Evolutionary conservation across 106 monocot species (phyloP), one percentile per base, ranked within the genome.

Genomic region (Xerophyta viscosa): DNA sequence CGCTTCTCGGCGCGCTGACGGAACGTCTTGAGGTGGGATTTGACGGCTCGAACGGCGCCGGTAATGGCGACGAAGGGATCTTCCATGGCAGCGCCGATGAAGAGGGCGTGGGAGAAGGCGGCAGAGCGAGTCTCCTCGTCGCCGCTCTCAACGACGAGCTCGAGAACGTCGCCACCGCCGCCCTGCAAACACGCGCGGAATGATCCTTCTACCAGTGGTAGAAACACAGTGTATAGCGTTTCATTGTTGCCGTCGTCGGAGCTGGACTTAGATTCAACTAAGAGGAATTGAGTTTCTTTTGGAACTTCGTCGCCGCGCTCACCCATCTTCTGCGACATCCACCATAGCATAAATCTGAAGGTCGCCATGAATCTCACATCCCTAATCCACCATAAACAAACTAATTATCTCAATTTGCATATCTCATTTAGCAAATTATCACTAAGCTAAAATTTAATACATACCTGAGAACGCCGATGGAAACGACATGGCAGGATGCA

Each of bases 181-280:
- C 93, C 93, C 45, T 88, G 93, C 41, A 93, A 66, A 60, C 75
- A 81, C 13, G 93, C 61, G 0, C 93, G 79, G 58, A 93, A 93
- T 2, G 75, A 29, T 37, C 83, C 87, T 17, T 87, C 93, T 12
- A 87, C 47, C 22, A 93, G 57, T 0, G 93, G 93, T 23, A 93
- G 80, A 43, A 87, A 72, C 20, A 80, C 93, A 0, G 59, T 15
- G 61, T 93, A 93, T 11, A 67, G 9, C 3, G 17, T 42, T 18
- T 68, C 69, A 0, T 57, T 52, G 6, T 26, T 30, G 26, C 41
- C 63, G 9, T 31, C 26, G 25, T 20, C 61, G 14, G 29, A 10
- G 39, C 6, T 39, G 39, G 39, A 42, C 25, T 57, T 73, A 29
- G 68, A 56, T 50, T 87, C 87, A 2, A 93, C 29, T 6, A 93